A percentile compares a stretch with the other conserved stretches of the same genome.
phyloP scores from a whole-genome alignment of 164 flowering plant genomes.

The Macadamia tetraphylla region DNA sequence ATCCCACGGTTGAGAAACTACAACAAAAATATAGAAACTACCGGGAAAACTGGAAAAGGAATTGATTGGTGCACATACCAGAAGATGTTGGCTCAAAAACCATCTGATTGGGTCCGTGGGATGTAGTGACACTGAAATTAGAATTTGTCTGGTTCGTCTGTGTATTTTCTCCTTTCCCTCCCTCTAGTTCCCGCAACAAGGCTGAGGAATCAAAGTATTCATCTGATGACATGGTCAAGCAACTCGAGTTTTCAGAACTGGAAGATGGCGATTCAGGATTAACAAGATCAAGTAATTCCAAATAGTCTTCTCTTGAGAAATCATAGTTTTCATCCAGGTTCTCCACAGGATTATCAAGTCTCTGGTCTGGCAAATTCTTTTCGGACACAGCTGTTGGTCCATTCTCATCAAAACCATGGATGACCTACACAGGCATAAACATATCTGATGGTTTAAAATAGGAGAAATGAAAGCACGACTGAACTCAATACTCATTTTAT shows the following conservation, averaged over 20 bases:
- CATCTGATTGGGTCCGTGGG: conserved; percentile 14
- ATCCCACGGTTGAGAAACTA: background rate
- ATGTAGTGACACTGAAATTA: conserved; percentile 17
- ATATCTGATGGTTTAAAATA: background rate
- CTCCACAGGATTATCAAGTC: conserved; percentile 6
- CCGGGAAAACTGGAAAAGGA: too few relatives aligned
- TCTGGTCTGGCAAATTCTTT: background rate
- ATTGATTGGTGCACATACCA: conserved; percentile 25
- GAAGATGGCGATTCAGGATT: conserved; percentile 33
- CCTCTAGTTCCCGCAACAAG: conserved; percentile 28
- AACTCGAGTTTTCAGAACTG: conserved; percentile 45
- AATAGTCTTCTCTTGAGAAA: conserved; percentile 29
- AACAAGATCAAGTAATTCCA: conserved; percentile 46
- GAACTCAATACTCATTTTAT: background rate
- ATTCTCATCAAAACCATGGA: background rate
- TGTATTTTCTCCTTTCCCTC: conserved; percentile 7
- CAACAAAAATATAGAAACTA: background rate
- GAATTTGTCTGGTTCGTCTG: conserved; percentile 17
- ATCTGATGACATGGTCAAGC: conserved; percentile 36
- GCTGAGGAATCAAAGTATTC: conserved; percentile 39
- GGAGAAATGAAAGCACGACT: background rate
- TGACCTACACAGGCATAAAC: conserved; percentile 2
- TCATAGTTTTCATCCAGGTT: conserved; percentile 16
- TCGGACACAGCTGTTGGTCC: background rate
- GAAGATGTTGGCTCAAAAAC: conserved; percentile 24